Evolutionary conservation across 75 land plant species (phyloP), one percentile per base, ranked within the genome.

Genomic region (Pseudotsuga menziesii): DNA sequence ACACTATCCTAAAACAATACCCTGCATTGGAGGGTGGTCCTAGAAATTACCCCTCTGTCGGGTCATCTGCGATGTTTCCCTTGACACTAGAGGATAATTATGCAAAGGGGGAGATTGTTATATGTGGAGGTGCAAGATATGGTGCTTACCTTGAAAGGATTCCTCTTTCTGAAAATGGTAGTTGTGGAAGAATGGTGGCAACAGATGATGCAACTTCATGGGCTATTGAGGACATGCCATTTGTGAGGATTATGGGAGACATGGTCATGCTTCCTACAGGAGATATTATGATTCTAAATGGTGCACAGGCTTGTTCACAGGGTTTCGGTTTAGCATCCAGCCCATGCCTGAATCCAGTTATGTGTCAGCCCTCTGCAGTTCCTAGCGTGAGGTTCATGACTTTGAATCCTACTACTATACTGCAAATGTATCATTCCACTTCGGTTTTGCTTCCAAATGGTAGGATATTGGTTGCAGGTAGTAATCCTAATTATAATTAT

Each of bases 391-490:
- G 92, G 74, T 93, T 92, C 82, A 86, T 89, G 87, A 83, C 82
- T 16, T 74, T 93, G 61, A 84, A 78, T 57, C 92, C 91, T 56
- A 80, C 85, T 4, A 76, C 59, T 19, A 81, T 89, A 20, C 89
- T 94, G 22, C 22, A 94, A 69, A 77, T 93, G 95, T 93, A 93
- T 77, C 96, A 93, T 78, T 92, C 96, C 2, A 89, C 96, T 2
- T 94, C 96, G 15, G 85, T 83, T 67, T 64, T 93, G 64, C 27
- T 93, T 55, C 89, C 95, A 8, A 94, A 93, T 76, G 96, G 90
- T 2, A 57, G 96, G 74, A 77, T 93, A 8, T 77, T 93, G 36
- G 75, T 93, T 16, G 90, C 93, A 17, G 94, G 94, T 13, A 86
- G 90, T 27, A 92, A 90, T 56, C 92, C 94, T 4, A 91, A 86